Percentiles rank a stretch among this genome's conserved stretches.
phyloP scores from a whole-genome alignment of 2,329 filamentous ascomycete species.

The Microdochium nivale region DNA sequence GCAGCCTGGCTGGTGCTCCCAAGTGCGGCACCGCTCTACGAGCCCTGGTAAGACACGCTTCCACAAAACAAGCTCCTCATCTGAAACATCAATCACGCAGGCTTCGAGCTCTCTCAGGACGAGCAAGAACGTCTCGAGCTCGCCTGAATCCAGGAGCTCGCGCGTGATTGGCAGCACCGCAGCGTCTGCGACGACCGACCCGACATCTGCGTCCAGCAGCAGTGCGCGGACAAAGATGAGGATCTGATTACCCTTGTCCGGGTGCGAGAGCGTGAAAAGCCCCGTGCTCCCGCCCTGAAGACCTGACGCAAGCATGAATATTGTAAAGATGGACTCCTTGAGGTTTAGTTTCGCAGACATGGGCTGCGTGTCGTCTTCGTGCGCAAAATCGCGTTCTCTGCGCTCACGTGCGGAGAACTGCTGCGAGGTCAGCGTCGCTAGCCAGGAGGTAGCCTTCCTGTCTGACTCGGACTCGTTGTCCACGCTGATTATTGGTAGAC shows the following conservation, averaged over 20 bases:
- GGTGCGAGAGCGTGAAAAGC: conserved; percentile 31
- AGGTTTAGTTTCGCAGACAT: conserved; percentile 30
- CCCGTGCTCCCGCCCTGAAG: conserved; percentile 34
- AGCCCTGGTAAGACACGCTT: conserved; percentile 33
- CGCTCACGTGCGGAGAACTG: conserved; percentile 34
- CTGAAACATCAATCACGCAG: conserved; percentile 30
- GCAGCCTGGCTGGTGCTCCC: conserved; percentile 30
- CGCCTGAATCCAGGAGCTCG: conserved; percentile 18
- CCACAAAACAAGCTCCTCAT: conserved; percentile 50
- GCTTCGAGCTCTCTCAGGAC: conserved; percentile 25
- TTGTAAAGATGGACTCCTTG: conserved; percentile 37
- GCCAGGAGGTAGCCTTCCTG: conserved; percentile 25
- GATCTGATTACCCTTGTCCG: conserved; percentile 15
- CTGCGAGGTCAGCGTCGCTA: conserved; percentile 27
- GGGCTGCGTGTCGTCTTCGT: conserved; percentile 12
- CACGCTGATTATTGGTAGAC: conserved; percentile 31
- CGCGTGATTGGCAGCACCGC: conserved; percentile 35
- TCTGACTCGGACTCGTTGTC: conserved; percentile 10
- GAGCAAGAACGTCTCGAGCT: conserved; percentile 28
- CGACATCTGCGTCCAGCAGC: conserved; percentile 32
- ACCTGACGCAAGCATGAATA: conserved; percentile 36
- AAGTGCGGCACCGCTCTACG: conserved; percentile 40
- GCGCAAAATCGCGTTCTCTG: conserved; percentile 18
- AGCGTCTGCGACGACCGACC: conserved; percentile 35
- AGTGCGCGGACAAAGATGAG: conserved; percentile 32